These are phyloP conservation scores for Tylopilus plumbeoviolaceoides DNA, from an alignment of 768 basidiomycete genomes.

Conservation along the genomic window DNA sequence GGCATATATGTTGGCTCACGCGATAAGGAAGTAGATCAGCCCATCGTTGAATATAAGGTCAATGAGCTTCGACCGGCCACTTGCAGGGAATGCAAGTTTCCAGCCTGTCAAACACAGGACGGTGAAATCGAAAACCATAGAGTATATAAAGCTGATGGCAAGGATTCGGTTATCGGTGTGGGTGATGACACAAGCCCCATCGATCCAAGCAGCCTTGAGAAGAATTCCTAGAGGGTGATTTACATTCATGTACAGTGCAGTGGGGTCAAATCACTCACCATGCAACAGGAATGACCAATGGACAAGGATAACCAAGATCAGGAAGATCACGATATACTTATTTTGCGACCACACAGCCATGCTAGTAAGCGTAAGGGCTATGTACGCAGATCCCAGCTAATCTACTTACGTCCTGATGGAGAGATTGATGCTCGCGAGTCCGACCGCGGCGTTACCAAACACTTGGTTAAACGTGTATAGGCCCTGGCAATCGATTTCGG, in stretches of 20 bases:
- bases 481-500: constrained; percentile 59
- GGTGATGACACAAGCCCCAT: constrained; percentile 52
- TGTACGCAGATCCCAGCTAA: background rate
- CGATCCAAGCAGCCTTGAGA: constrained; percentile 54
- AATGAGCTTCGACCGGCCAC: constrained; percentile 53
- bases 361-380: constrained; percentile 30
- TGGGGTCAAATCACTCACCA: constrained; percentile 34
- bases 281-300: constrained; percentile 72
- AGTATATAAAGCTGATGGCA: constrained; percentile 66
- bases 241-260: background rate
- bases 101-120: constrained; percentile 58
- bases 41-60: constrained; percentile 69
- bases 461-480: constrained; percentile 67
- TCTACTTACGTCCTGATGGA: constrained; percentile 58
- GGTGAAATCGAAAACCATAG: constrained; percentile 66
- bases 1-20: constrained; percentile 41
- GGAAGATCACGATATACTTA: constrained; percentile 47
- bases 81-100: constrained; percentile 49
- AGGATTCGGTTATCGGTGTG: constrained; percentile 57
- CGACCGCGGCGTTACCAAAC: constrained; percentile 62
- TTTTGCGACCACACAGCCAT: constrained; percentile 69
- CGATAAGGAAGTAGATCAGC: constrained; percentile 66
- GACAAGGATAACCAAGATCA: constrained; percentile 55
- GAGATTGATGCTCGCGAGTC: constrained; percentile 68
- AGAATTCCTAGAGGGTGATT: constrained; percentile 42